These are phyloP conservation scores for Solanum sejunctum DNA, from an alignment of 257 asterid species.

Conservation along the genomic window DNA sequence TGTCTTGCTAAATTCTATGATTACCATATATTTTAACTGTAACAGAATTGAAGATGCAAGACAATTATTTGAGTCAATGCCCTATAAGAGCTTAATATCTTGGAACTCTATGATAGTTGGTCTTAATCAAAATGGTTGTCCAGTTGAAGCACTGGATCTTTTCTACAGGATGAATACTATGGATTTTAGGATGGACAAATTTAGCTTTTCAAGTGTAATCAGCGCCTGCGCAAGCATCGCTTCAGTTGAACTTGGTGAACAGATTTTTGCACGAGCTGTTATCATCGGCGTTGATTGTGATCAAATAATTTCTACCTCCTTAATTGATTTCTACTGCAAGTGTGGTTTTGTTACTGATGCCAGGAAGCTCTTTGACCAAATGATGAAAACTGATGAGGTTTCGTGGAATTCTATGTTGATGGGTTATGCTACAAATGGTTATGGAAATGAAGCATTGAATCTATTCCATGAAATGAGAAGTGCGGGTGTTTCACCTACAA, in stretches of 20 bases:
- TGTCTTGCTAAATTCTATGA: constrained; percentile 66
- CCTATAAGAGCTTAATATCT: constrained; percentile 58
- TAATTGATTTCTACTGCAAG: constrained; percentile 69
- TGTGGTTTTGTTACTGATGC: constrained; percentile 56
- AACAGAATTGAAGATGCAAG: constrained; percentile 68
- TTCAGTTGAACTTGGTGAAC: constrained; percentile 61
- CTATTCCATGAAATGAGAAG: constrained; percentile 55
- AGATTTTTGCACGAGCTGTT: constrained; percentile 55
- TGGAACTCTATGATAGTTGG: constrained; percentile 91
- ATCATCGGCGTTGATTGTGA: constrained; percentile 51
- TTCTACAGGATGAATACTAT: constrained; percentile 51
- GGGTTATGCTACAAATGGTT: constrained; percentile 90
- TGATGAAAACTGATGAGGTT: constrained; percentile 38
- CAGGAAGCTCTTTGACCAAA: constrained; percentile 44
- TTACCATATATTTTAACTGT: constrained; percentile 46
- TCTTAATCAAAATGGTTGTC: constrained; percentile 60
- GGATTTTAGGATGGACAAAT: constrained; percentile 40
- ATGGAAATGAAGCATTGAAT: constrained; percentile 50
- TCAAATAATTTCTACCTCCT: constrained; percentile 50
- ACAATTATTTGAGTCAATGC: constrained; percentile 35
- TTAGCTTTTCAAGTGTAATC: constrained; percentile 51
- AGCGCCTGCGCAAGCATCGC: constrained; percentile 79
- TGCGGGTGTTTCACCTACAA: constrained; percentile 32
- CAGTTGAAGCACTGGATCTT: constrained; percentile 54
- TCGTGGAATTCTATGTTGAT: constrained; percentile 79